Evolutionary conservation across 1,139 yeast species (phyloP).

Genomic region (Zygoascus meyerae): DNA sequence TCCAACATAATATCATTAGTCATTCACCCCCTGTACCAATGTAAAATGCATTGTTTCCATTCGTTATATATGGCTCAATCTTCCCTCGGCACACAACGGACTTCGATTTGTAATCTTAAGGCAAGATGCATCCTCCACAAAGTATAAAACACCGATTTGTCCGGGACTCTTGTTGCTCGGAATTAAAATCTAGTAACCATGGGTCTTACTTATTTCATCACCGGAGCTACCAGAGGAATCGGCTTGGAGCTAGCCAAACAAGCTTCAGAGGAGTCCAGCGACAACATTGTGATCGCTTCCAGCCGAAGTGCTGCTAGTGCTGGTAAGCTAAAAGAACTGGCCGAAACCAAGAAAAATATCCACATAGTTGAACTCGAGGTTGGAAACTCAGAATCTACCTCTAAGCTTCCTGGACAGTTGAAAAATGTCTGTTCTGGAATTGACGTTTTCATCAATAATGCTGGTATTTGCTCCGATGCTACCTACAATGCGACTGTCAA

Average conservation of each 20-base stretch:
- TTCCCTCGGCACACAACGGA: neutral
- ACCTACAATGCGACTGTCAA: constrained; percentile 14
- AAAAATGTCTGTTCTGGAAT: constrained; percentile 22
- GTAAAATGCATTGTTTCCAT: neutral
- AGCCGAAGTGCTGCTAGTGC: constrained; percentile 21
- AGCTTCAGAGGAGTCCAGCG: constrained; percentile 19
- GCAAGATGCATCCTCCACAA: no score
- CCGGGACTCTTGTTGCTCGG: neutral
- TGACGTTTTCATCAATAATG: constrained; percentile 51
- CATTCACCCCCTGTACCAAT: no score
- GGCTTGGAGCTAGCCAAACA: constrained; percentile 30
- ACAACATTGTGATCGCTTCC: constrained; percentile 32
- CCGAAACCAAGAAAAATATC: constrained; percentile 22
- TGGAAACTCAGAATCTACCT: constrained; percentile 20
- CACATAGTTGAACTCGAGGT: constrained; percentile 25
- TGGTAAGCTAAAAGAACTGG: constrained; percentile 11
- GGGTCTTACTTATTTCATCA: constrained; percentile 21
- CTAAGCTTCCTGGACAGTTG: constrained; percentile 23
- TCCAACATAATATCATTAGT: no score
- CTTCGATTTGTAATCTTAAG: neutral
- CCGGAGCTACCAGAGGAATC: constrained; percentile 35
- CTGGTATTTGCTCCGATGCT: constrained; percentile 32
- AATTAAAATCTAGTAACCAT: neutral
- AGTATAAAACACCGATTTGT: neutral
- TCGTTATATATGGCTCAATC: neutral